A percentile compares a stretch with the other conserved stretches of the same genome.
Evolutionary conservation across 2,329 filamentous ascomycete species (phyloP).

Genomic region (Penicillium sclerotigenum): DNA sequence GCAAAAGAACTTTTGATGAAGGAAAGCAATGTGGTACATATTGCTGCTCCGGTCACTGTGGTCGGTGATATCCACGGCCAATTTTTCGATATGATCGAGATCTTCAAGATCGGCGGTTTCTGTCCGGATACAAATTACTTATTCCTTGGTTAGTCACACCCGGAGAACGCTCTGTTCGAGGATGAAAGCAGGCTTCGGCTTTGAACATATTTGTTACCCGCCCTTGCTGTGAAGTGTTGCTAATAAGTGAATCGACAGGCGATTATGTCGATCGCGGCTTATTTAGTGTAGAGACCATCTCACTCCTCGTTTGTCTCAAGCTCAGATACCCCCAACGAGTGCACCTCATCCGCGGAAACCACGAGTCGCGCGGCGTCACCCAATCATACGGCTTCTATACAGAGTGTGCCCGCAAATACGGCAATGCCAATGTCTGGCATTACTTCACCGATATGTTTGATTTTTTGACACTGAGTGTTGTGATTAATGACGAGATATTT

Average conservation of each 20-base stretch:
- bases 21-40: conserved; percentile 99
- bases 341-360: conserved; percentile 93
- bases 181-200: neutral
- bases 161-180: neutral
- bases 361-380: conserved; percentile 94
- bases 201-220: neutral
- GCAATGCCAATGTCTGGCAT: conserved; percentile 98
- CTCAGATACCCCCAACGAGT: conserved; percentile 94
- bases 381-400: conserved; percentile 99
- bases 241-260: conserved; percentile 52
- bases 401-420: conserved; percentile 96
- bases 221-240: conserved; percentile 1
- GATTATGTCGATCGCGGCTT: conserved; percentile 98
- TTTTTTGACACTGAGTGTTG: conserved; percentile 91
- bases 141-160: conserved; percentile 70
- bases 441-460: conserved; percentile 99
- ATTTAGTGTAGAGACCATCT: conserved; percentile 98
- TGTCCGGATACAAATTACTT: conserved; percentile 98
- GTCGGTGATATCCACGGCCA: conserved; percentile 98
- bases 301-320: conserved; percentile 93
- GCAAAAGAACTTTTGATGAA: conserved; percentile 99
- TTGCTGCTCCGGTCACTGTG: conserved; percentile 90
- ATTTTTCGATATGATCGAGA: conserved; percentile 98
- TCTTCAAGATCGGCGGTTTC: conserved; percentile 96
- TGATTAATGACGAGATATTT: conserved; percentile 98